Conservation (phyloP, 345 rosid genomes). For the Viola odorata region DNA sequence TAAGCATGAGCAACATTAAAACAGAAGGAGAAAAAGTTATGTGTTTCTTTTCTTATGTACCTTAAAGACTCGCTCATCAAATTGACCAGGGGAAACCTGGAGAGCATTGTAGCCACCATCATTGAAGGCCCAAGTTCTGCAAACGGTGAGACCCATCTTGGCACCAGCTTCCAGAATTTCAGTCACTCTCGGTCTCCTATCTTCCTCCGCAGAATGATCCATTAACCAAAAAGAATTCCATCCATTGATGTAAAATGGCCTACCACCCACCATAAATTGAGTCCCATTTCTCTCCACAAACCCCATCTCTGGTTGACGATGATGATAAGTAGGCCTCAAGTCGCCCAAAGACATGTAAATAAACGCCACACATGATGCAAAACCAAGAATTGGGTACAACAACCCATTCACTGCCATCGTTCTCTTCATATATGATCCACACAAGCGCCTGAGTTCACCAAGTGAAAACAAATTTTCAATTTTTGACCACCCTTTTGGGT, state of each 20-base stretch:
- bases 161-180: slow-evolving; percentile 76
- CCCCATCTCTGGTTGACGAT: slow-evolving; percentile 30
- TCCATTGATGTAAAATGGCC: slow-evolving; percentile 61
- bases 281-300: slow-evolving; percentile 74
- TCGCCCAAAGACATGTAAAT: slow-evolving; percentile 73
- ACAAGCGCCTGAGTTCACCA: slow-evolving; percentile 12
- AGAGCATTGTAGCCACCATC: slow-evolving; percentile 92
- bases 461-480: slow-evolving; percentile 6
- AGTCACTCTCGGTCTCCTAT: slow-evolving; percentile 49
- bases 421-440: slow-evolving; percentile 19
- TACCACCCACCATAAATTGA: slow-evolving; percentile 60
- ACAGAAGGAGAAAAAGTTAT: not conserved
- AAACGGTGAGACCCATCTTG: slow-evolving; percentile 92
- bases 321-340: slow-evolving; percentile 31
- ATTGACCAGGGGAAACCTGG: slow-evolving; percentile 81
- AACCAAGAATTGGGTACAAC: slow-evolving; percentile 63
- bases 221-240: slow-evolving; percentile 97
- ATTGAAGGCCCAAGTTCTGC: slow-evolving; percentile 94
- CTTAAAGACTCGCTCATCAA: slow-evolving; percentile 83
- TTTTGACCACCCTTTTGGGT: slow-evolving; percentile 17
- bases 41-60: slow-evolving; percentile 36
- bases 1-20: not conserved
- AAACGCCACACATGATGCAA: slow-evolving; percentile 68
- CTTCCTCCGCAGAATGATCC: slow-evolving; percentile 75
- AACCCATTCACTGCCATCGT: slow-evolving; percentile 58